Conservation (phyloP, 2,329 filamentous ascomycete species). For the Fusarium pseudoanthophilum region DNA sequence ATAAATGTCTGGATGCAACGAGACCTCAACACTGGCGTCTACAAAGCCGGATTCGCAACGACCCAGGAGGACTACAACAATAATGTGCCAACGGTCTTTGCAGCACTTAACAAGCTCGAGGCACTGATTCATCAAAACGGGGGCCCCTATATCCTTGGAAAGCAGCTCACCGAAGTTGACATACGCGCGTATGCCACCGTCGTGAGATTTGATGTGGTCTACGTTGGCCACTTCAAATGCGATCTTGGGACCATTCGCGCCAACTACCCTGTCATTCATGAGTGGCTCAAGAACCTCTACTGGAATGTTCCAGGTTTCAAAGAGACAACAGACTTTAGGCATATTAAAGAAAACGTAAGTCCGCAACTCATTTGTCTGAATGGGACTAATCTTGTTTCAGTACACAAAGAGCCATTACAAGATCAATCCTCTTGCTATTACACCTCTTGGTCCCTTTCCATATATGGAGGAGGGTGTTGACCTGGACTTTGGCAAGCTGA, state of each 20-base stretch:
- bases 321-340: slow-evolving; percentile 71
- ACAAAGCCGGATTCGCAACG: slow-evolving; percentile 71
- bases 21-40: slow-evolving; percentile 60
- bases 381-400: slow-evolving; percentile 5
- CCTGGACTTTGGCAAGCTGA: slow-evolving; percentile 34
- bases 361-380: rapidly evolving
- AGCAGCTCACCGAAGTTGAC: slow-evolving; percentile 74
- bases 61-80: slow-evolving; percentile 73
- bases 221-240: slow-evolving; percentile 73
- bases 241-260: slow-evolving; percentile 72
- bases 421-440: slow-evolving; percentile 45
- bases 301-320: slow-evolving; percentile 67
- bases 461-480: slow-evolving; percentile 39
- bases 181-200: slow-evolving; percentile 74
- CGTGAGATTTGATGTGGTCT: slow-evolving; percentile 74
- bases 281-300: slow-evolving; percentile 75
- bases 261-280: slow-evolving; percentile 73
- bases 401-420: slow-evolving; percentile 44
- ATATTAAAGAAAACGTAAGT: slow-evolving; percentile 70
- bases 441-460: slow-evolving; percentile 43
- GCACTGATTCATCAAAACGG: slow-evolving; percentile 57
- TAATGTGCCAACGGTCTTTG: slow-evolving; percentile 70
- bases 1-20: slow-evolving; percentile 75
- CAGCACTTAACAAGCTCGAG: slow-evolving; percentile 72
- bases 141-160: slow-evolving; percentile 71